phyloP scores from a whole-genome alignment of 2,329 filamentous ascomycete species.

The Tolypocladium amazonense region DNA sequence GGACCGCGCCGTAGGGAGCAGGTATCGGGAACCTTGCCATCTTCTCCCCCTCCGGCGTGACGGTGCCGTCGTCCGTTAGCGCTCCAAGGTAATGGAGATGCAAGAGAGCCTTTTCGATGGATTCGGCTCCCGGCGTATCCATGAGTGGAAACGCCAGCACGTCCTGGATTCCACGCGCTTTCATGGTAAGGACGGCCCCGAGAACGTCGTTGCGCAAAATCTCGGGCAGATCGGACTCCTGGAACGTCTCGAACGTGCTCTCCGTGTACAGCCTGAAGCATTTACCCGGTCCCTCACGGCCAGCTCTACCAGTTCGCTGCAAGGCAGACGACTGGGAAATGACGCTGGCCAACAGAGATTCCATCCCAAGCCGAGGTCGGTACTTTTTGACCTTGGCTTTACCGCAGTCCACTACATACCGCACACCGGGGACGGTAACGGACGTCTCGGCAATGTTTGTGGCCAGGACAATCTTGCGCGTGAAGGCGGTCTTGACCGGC shows the following conservation, averaged over 20 bases:
- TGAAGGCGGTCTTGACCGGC: conserved; percentile 57
- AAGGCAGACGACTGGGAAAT: conserved; percentile 92
- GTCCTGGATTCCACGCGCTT: conserved; percentile 77
- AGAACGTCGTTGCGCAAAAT: conserved; percentile 85
- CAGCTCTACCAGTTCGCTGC: conserved; percentile 83
- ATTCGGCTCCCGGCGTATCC: conserved; percentile 66
- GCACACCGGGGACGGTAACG: conserved; percentile 86
- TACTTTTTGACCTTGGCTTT: conserved; percentile 94
- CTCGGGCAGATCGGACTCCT: conserved; percentile 71
- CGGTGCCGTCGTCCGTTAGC: conserved; percentile 57
- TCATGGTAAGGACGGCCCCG: conserved; percentile 83
- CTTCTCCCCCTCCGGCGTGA: conserved; percentile 63
- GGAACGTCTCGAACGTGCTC: conserved; percentile 56
- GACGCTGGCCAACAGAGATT: conserved; percentile 80
- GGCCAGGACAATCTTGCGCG: conserved; percentile 80
- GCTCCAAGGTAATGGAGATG: conserved; percentile 73
- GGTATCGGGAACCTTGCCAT: conserved; percentile 80
- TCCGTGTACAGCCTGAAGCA: conserved; percentile 87
- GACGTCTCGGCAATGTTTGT: conserved; percentile 99
- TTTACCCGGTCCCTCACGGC: conserved; percentile 82
- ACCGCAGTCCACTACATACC: conserved; percentile 84
- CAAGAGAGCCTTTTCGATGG: conserved; percentile 71
- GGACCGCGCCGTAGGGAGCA: conserved; percentile 68
- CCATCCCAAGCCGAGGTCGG: conserved; percentile 71
- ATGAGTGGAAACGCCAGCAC: conserved; percentile 76